Evolutionary conservation across 1,139 yeast genomes (phyloP).

Genomic region (Candida dubliniensis): DNA sequence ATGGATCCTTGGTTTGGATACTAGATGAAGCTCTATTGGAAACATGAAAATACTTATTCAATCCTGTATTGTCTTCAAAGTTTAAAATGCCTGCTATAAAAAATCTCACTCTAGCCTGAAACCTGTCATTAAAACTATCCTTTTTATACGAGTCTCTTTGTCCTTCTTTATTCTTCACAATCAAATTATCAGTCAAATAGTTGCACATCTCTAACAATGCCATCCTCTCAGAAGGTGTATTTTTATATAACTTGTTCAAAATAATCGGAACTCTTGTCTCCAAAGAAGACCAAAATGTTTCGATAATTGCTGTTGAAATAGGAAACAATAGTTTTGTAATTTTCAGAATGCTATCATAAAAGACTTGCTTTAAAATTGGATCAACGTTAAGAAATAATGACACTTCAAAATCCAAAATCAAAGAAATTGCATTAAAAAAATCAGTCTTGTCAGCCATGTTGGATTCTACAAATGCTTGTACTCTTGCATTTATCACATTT

Average conservation of each 20-base stretch:
- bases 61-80: constrained; percentile 48
- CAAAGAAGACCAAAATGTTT: constrained; percentile 37
- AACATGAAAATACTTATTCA: constrained; percentile 40
- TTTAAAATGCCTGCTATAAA: constrained; percentile 36
- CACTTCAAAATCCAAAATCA: constrained; percentile 27
- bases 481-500: constrained; percentile 12
- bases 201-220: constrained; percentile 32
- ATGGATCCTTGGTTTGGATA: constrained; percentile 20
- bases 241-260: constrained; percentile 26
- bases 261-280: constrained; percentile 32
- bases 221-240: constrained; percentile 35
- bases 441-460: constrained; percentile 2
- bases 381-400: constrained; percentile 15
- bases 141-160: constrained; percentile 31
- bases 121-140: constrained; percentile 40
- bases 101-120: constrained; percentile 38
- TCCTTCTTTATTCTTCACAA: constrained; percentile 19
- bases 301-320: constrained; percentile 23
- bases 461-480: constrained; percentile 8
- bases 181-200: constrained; percentile 34
- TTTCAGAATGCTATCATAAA: constrained; percentile 24
- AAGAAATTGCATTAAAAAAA: constrained; percentile 19
- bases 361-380: constrained; percentile 21
- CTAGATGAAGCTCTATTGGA: constrained; percentile 26
- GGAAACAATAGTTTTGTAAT: constrained; percentile 23